Evolutionary conservation across 129 eudicot genomes (phyloP).

Genomic region (Tagetes patula): DNA sequence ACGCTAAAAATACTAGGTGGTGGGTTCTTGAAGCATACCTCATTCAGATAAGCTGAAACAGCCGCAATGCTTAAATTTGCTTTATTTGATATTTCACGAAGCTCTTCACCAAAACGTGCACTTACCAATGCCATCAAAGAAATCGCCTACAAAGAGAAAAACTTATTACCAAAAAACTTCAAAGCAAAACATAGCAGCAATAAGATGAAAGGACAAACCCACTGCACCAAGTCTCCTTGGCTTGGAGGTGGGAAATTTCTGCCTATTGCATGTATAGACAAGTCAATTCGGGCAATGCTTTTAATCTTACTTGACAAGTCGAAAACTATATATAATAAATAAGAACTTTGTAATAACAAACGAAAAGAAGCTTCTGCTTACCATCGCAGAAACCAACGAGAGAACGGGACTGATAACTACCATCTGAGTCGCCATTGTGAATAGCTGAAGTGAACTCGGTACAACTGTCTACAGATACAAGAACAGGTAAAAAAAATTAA

Average conservation of each 20-base stretch:
- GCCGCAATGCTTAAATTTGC: constrained; percentile 77
- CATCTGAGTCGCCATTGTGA: constrained; percentile 92
- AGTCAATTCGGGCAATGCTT: not conserved
- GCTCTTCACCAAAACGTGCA: constrained; percentile 76
- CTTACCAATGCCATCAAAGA: constrained; percentile 63
- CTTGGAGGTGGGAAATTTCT: not conserved
- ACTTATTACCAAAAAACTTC: constrained; percentile 10
- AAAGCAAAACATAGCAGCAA: constrained; percentile 2
- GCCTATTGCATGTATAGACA: not conserved
- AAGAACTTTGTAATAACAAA: constrained; percentile 13
- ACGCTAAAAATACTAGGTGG: constrained; percentile 8
- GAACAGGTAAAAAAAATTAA: constrained; percentile 12
- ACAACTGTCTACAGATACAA: constrained; percentile 57
- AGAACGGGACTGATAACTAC: constrained; percentile 72
- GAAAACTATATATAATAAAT: not conserved
- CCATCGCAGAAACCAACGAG: constrained; percentile 73
- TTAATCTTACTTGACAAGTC: not conserved
- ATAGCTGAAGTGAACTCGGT: constrained; percentile 73
- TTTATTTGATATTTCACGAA: constrained; percentile 65
- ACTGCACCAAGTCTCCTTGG: constrained; percentile 14
- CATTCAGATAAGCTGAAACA: constrained; percentile 83
- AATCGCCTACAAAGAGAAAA: constrained; percentile 56
- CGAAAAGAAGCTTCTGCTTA: constrained; percentile 36
- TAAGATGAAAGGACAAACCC: constrained; percentile 4
- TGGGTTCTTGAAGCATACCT: constrained; percentile 44